phyloP scores from a whole-genome alignment of 495 filamentous ascomycete genomes.

The Penicillium atrosanguineum region DNA sequence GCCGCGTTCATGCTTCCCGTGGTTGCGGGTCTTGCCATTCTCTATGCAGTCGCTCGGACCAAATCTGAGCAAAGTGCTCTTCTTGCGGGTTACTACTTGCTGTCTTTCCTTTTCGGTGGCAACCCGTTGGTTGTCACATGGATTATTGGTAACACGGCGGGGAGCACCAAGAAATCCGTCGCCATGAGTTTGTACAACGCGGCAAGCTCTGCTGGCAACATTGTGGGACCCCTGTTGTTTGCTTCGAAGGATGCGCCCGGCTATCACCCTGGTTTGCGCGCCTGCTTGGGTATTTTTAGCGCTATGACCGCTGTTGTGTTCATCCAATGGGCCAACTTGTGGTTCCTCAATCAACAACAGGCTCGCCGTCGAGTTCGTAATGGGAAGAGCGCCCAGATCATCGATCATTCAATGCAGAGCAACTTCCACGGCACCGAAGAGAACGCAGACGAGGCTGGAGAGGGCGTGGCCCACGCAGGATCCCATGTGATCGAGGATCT shows the following conservation, averaged over 20 bases:
- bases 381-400: constrained; percentile 55
- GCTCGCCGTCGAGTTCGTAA: constrained; percentile 49
- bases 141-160: constrained; percentile 51
- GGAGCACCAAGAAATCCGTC: constrained; percentile 52
- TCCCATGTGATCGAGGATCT: constrained; percentile 51
- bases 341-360: constrained; percentile 54
- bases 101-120: constrained; percentile 57
- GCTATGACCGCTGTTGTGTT: constrained; percentile 47
- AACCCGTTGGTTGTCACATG: constrained; percentile 50
- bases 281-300: constrained; percentile 56
- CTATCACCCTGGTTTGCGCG: constrained; percentile 55
- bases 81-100: constrained; percentile 60
- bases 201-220: constrained; percentile 43
- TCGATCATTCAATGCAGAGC: constrained; percentile 55
- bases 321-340: constrained; percentile 50
- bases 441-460: constrained; percentile 13
- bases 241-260: constrained; percentile 37
- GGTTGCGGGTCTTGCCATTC: constrained; percentile 52
- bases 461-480: constrained; percentile 26
- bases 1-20: constrained; percentile 51
- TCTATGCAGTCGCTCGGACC: constrained; percentile 51
- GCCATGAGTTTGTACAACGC: constrained; percentile 52
- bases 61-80: constrained; percentile 37
- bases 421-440: constrained; percentile 26
- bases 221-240: constrained; percentile 48